Evolutionary conservation across 2,329 filamentous ascomycete species (phyloP).

Genomic region (Decorospora gaudefroyi): DNA sequence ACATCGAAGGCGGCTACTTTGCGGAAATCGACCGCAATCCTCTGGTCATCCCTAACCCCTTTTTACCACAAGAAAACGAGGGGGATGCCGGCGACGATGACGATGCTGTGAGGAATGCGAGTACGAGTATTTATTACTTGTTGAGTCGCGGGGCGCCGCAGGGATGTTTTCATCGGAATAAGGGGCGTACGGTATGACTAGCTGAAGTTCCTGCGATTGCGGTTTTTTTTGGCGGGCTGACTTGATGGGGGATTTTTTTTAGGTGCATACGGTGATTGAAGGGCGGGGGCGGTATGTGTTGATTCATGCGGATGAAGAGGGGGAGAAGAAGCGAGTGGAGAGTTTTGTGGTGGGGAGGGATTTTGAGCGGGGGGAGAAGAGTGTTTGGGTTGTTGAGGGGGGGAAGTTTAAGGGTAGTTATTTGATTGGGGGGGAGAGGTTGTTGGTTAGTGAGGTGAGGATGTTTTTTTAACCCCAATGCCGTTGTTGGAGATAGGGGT

Average conservation of each 20-base stretch:
- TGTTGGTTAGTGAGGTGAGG: slow-evolving; percentile 69
- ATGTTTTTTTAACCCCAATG: slow-evolving; percentile 9
- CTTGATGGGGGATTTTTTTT: too few species aligned
- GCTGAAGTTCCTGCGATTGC: too few species aligned
- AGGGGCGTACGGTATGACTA: slow-evolving; percentile 56
- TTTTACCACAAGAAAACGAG: slow-evolving; percentile 31
- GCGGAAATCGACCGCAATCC: slow-evolving; percentile 55
- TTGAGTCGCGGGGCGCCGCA: slow-evolving; percentile 61
- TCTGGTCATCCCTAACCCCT: slow-evolving; percentile 59
- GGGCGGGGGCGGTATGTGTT: slow-evolving; percentile 68
- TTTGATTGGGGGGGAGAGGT: slow-evolving; percentile 56
- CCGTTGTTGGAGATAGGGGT: not conserved
- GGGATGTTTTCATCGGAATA: slow-evolving; percentile 67
- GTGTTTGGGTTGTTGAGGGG: slow-evolving; percentile 72
- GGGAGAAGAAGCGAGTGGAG: slow-evolving; percentile 61
- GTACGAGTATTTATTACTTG: slow-evolving; percentile 68
- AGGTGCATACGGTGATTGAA: slow-evolving; percentile 65
- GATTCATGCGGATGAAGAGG: slow-evolving; percentile 60
- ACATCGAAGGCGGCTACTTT: slow-evolving; percentile 59
- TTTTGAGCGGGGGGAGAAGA: slow-evolving; percentile 61
- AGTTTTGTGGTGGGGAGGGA: slow-evolving; percentile 66
- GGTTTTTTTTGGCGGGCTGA: not conserved
- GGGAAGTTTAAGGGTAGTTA: slow-evolving; percentile 69
- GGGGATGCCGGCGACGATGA: slow-evolving; percentile 20
- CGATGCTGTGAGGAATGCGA: slow-evolving; percentile 56